Conservation (phyloP, 2,329 filamentous ascomycete genomes). For the Botrytis cinerea region DNA sequence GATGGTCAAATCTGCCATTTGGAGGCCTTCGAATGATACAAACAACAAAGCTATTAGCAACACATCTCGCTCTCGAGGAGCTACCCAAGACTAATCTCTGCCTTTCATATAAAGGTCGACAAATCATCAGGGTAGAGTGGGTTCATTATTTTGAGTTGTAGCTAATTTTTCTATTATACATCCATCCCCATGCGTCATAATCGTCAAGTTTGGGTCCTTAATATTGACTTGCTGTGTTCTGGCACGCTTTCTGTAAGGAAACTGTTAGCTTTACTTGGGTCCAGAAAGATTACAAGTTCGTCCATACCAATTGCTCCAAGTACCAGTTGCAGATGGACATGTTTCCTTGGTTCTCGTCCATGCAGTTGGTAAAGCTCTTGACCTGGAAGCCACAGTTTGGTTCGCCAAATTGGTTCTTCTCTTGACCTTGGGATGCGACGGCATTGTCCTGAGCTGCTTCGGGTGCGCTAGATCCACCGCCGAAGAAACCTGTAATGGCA, state of each 20-base stretch:
- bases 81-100: neutral
- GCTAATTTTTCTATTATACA: slow-evolving; percentile 16
- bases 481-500: slow-evolving; percentile 86
- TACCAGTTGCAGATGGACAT: slow-evolving; percentile 98
- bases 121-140: slow-evolving; percentile 9
- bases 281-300: slow-evolving; percentile 21
- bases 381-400: slow-evolving; percentile 78
- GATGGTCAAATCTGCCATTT: neutral
- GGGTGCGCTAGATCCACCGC: slow-evolving; percentile 65
- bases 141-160: slow-evolving; percentile 11
- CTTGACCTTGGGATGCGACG: slow-evolving; percentile 54
- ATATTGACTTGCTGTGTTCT: slow-evolving; percentile 62
- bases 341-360: slow-evolving; percentile 93
- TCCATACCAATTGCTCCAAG: slow-evolving; percentile 79
- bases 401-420: slow-evolving; percentile 56
- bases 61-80: neutral
- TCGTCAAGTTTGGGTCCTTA: slow-evolving; percentile 9
- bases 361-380: slow-evolving; percentile 87
- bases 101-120: neutral
- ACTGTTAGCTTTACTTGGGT: slow-evolving; percentile 37
- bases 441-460: slow-evolving; percentile 53
- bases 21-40: neutral
- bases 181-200: neutral
- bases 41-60: neutral
- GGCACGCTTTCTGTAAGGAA: slow-evolving; percentile 71